These are phyloP conservation scores for Microdochium nivale DNA, from an alignment of 2,329 filamentous ascomycete genomes.

Conservation along the genomic window DNA sequence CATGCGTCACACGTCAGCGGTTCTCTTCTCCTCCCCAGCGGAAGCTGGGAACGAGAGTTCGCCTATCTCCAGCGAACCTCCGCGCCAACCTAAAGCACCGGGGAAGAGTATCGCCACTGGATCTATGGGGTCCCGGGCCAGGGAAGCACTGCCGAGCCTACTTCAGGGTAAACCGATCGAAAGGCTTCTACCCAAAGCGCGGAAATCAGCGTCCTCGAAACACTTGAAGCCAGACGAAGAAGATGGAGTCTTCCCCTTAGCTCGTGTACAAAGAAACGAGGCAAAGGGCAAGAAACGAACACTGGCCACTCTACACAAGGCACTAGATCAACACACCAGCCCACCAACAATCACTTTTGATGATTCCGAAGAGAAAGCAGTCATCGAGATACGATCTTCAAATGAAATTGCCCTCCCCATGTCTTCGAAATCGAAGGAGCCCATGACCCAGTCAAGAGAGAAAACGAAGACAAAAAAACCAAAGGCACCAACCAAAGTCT, in stretches of 20 bases:
- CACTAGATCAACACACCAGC: neutral
- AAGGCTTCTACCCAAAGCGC: neutral
- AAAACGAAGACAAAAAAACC: neutral
- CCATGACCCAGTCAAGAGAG: neutral
- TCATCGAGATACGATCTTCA: neutral
- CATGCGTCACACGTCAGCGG: neutral
- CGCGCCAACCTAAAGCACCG: neutral
- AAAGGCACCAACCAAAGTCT: neutral
- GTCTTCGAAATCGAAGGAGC: neutral
- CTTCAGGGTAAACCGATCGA: neutral
- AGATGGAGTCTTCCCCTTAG: neutral
- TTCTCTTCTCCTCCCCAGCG: constrained; percentile 4
- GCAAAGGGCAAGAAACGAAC: neutral
- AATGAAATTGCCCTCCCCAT: neutral
- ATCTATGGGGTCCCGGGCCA: neutral
- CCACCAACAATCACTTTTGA: neutral
- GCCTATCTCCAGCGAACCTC: neutral
- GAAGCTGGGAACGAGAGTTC: constrained; percentile 1
- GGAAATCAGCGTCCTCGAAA: neutral
- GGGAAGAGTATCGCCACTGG: neutral
- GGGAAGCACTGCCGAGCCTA: neutral
- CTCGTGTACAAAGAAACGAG: neutral
- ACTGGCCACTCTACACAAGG: neutral
- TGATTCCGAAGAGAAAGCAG: neutral
- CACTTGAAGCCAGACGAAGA: neutral